Evolutionary conservation across 1,284 basidiomycete genomes (phyloP), one percentile per base, ranked within the genome.

Genomic region (Coniferiporia weirii): DNA sequence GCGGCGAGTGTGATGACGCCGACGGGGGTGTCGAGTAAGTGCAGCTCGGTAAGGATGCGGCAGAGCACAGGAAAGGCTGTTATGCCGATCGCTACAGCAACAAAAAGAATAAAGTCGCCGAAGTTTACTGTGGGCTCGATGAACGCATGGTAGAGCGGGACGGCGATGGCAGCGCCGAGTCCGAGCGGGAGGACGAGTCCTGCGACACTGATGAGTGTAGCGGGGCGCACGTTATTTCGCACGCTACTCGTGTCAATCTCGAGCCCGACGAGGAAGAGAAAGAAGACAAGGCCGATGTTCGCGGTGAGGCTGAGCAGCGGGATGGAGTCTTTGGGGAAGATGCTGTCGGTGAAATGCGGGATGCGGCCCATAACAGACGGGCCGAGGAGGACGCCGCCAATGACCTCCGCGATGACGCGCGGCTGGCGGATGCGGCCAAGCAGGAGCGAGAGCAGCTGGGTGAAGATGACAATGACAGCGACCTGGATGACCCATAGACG

Each of bases 191-290:
- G 57, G 69, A 87, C 73, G n/a, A 87, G 70, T 9, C 77, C 86
- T 1, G 77, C 74, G 1, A 76, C 61, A 0, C 83, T 83, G 68
- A 89, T 84, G 10, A 67, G 61, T 22, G 67, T 49, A n/a, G 76
- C 72, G 2, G 74, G 70, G 49, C 70, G 73, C 7, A 73, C 76
- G 65, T 83, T 81, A 48, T 73, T 70, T 64, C 73, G 78, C 66
- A 87, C 75, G 56, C 85, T 69, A 4, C 82, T 78, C 15, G 85
- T 78, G 68, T 98, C 95, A 58, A 96, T 87, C 75, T 90, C 89
- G 51, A 98, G 79, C 12, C 93, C 96, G 46, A 98, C 84, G 55
- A 95, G 77, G 75, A 95, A 95, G 10, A 96, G 81, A 75, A 93
- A 95, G 40, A 97, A 79, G 64, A 96, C 84, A 19, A 98, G 82